A percentile compares a stretch with the other conserved stretches of the same genome.
These are phyloP conservation scores for Pseudoturritis turrita DNA, from an alignment of 345 rosid species.

Conservation along the genomic window DNA sequence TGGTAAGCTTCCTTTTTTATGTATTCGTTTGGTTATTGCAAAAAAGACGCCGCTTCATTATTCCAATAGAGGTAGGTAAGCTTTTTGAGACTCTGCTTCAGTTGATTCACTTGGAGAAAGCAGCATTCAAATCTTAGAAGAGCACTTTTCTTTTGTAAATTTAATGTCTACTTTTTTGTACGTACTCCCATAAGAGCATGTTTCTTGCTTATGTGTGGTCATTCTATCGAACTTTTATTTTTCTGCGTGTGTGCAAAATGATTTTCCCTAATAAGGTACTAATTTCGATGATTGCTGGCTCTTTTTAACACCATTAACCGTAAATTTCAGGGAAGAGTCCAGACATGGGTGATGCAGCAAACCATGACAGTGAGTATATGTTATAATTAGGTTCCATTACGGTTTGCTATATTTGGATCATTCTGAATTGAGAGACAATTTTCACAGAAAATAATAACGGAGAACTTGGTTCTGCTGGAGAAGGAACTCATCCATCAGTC, in stretches of 20 bases:
- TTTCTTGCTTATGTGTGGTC: neutral
- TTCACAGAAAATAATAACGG: conserved; percentile 45
- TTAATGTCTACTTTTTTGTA: neutral
- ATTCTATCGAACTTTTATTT: neutral
- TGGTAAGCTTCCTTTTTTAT: conserved; percentile 35
- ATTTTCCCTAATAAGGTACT: neutral
- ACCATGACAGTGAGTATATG: conserved; percentile 40
- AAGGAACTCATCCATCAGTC: conserved; percentile 23
- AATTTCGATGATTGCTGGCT: neutral
- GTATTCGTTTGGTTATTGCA: neutral
- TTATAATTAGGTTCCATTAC: neutral
- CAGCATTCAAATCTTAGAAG: conserved; percentile 6
- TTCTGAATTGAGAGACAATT: neutral
- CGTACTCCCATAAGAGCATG: neutral
- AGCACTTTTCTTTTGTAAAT: neutral
- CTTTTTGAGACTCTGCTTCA: neutral
- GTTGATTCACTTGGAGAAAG: neutral
- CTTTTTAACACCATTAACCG: neutral
- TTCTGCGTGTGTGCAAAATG: neutral
- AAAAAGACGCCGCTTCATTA: neutral
- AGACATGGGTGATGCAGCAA: conserved; percentile 36
- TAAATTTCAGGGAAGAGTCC: conserved; percentile 40
- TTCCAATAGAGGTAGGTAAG: neutral
- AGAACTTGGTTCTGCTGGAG: conserved; percentile 32
- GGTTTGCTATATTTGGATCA: neutral